Percentiles rank a stretch among this genome's conserved stretches.
phyloP scores from a whole-genome alignment of 164 flowering plant genomes.

The Nelumbo lutea region DNA sequence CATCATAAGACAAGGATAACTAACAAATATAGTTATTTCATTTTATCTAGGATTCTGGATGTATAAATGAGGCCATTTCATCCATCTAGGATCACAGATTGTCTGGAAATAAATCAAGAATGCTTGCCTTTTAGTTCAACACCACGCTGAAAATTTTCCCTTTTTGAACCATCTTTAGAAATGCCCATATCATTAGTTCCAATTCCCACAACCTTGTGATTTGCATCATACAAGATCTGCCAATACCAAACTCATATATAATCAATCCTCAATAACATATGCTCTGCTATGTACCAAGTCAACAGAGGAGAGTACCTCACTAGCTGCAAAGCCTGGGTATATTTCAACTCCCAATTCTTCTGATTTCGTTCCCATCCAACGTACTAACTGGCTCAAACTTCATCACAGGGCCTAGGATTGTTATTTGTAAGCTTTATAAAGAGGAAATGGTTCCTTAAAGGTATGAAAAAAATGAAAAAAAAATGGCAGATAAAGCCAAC shows the following conservation, averaged over 20 bases:
- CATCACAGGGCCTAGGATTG: conserved; percentile 6
- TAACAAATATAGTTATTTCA: no score
- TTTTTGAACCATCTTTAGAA: conserved; percentile 81
- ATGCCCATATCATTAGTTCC: conserved; percentile 95
- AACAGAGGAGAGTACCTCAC: conserved; percentile 55
- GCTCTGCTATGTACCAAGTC: not conserved
- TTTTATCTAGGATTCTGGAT: no score
- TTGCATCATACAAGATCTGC: conserved; percentile 72
- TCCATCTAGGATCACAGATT: not conserved
- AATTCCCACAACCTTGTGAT: conserved; percentile 62
- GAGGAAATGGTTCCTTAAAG: not conserved
- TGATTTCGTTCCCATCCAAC: conserved; percentile 92
- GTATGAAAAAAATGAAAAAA: not conserved
- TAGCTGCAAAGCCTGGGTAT: conserved; percentile 97
- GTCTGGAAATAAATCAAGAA: conserved; percentile 6
- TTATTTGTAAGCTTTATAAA: not conserved
- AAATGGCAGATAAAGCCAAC: not conserved
- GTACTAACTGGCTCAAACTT: conserved; percentile 88
- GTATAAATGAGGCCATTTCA: not conserved
- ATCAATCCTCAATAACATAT: not conserved
- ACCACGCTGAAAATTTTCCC: conserved; percentile 79
- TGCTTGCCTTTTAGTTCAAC: conserved; percentile 72
- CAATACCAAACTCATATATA: conserved; percentile 16
- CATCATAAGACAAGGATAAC: not conserved
- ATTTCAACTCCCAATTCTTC: conserved; percentile 95